phyloP scores from a whole-genome alignment of 108 stramenopile species.

The Cyclotella cryptica region DNA sequence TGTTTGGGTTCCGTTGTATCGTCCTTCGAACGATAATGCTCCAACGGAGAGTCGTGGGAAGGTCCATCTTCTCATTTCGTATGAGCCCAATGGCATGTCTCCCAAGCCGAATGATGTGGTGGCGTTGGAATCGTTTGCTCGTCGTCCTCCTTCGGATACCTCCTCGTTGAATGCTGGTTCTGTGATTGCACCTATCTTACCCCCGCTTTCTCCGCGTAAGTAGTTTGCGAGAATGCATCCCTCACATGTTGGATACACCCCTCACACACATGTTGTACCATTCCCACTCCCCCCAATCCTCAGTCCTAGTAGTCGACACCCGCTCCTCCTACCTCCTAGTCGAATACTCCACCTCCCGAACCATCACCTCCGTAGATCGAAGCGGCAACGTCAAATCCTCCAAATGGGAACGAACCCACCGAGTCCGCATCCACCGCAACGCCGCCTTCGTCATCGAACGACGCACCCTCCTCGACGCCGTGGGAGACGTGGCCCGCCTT shows the following conservation, averaged over 20 bases:
- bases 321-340: slow-evolving; percentile 62
- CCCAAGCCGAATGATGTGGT: slow-evolving; percentile 78
- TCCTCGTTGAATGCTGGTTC: slow-evolving; percentile 6
- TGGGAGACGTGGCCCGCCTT: slow-evolving; percentile 66
- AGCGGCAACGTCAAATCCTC: slow-evolving; percentile 36
- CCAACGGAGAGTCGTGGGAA: slow-evolving; percentile 43
- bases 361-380: slow-evolving; percentile 48
- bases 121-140: slow-evolving; percentile 84
- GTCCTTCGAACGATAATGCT: slow-evolving; percentile 9
- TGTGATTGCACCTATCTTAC: slow-evolving; percentile 58
- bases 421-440: slow-evolving; percentile 78
- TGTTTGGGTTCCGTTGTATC: slow-evolving; percentile 70
- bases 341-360: slow-evolving; percentile 57
- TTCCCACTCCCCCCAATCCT: no score
- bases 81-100: slow-evolving; percentile 76
- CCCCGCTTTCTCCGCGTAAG: slow-evolving; percentile 60
- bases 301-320: slow-evolving; percentile 62
- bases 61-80: slow-evolving; percentile 78
- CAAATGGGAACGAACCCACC: slow-evolving; percentile 51
- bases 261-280: no score
- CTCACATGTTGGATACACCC: no score
- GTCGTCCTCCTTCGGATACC: slow-evolving; percentile 51
- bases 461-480: slow-evolving; percentile 71
- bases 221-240: no score
- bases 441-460: slow-evolving; percentile 89